Evolutionary conservation across 306 rosid species (phyloP), one percentile per base, ranked within the genome.

Genomic region (Potentilla sterilis): DNA sequence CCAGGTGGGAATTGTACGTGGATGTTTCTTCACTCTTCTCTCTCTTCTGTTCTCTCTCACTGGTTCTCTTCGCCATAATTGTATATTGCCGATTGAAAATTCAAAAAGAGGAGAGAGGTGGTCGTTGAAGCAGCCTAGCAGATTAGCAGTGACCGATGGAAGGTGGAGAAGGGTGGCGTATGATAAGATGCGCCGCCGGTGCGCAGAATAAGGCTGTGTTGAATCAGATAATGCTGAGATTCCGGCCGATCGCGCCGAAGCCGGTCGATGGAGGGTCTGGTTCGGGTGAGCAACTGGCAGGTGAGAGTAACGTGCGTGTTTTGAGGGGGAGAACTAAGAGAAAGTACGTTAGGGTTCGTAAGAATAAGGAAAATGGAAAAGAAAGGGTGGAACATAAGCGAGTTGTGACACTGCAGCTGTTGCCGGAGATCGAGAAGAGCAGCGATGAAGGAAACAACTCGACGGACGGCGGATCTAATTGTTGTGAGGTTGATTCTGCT

Each of bases 191-290:
- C 63, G 66, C 32, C 10, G 76, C 18, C 7, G 76, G 62, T 28
- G 75, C 6, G 64, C 59, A 64, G 61, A 85, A 79, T 49, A 81
- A 57, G 75, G 11, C 70, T 4, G 22, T 80, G 1, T 37, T 83
- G 54, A 73, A 83, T 28, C 81, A 57, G 46, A 62, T 49, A 61
- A 80, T 82, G 93, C 82, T 78, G 18, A 83, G 88, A 75, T 89
- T 89, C 85, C 85, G 91, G n/a, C 89, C 93, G 71, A 89, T 89
- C 43, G 93, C 91, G 6, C 93, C 93, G 6, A 89, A 87, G 63
- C 91, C 93, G 1, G 80, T 74, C 0, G 7, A 24, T 7, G 85
- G 88, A 5, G 79, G 64, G 2, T 55, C 71, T 10, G 51, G 19
- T 6, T 28, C 52, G 0, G 65, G 78, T 15, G 69, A 72, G 5